A percentile compares a stretch with the other conserved stretches of the same genome.
These are phyloP conservation scores for Sonneratia alba DNA, from an alignment of 345 rosid genomes.

Conservation along the genomic window DNA sequence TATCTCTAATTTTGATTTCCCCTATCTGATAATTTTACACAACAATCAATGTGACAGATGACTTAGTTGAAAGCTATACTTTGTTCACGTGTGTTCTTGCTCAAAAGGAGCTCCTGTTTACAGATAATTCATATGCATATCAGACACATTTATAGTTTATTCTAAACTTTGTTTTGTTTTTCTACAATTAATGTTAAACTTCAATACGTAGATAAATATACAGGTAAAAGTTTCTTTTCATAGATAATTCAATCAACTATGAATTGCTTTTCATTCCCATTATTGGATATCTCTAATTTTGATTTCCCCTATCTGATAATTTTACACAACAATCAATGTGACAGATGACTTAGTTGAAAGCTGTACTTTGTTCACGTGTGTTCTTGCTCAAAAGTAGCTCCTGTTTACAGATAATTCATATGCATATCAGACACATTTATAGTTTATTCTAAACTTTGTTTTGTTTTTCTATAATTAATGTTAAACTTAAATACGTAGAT, in stretches of 20 bases:
- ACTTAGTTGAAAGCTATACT: not conserved
- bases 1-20: not conserved
- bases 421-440: not conserved
- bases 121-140: not conserved
- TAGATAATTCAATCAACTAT: not conserved
- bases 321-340: not conserved
- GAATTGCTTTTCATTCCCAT: not conserved
- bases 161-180: not conserved
- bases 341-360: not conserved
- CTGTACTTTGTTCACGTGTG: not conserved
- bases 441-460: not conserved
- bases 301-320: not conserved
- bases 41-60: not conserved
- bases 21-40: not conserved
- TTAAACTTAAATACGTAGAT: not conserved
- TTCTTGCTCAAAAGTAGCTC: not conserved
- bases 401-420: not conserved
- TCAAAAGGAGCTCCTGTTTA: not conserved
- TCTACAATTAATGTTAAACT: too few relatives aligned
- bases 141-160: not conserved
- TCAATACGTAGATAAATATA: not conserved
- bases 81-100: not conserved
- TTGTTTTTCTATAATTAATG: too few relatives aligned
- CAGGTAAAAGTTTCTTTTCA: not conserved
- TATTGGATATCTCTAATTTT: not conserved